phyloP scores from a whole-genome alignment of 129 eudicot genomes.

The Escallonia rubra region DNA sequence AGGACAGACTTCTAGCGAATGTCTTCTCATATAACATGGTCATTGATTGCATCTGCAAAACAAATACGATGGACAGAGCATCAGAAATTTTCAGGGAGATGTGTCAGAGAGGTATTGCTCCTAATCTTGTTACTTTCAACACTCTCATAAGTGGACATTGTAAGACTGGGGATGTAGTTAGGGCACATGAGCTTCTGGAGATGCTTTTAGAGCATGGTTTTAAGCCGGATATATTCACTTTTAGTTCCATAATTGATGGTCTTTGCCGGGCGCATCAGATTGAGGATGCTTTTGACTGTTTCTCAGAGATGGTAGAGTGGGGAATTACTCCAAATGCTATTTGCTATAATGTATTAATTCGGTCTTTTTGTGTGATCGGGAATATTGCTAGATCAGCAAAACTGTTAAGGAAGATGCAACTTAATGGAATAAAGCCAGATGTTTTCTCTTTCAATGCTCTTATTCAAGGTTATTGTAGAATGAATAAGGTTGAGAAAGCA shows the following conservation, averaged over 20 bases:
- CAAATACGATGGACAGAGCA: constrained; percentile 60
- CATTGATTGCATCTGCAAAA: constrained; percentile 72
- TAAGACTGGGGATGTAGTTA: constrained; percentile 51
- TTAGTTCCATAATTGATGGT: constrained; percentile 64
- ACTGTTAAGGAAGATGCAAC: constrained; percentile 64
- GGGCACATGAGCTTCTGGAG: constrained; percentile 56
- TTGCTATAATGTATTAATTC: constrained; percentile 71
- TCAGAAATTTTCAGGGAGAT: constrained; percentile 48
- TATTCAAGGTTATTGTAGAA: constrained; percentile 69
- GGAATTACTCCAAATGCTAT: constrained; percentile 70
- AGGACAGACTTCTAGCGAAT: constrained; percentile 42
- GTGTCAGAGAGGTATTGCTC: constrained; percentile 46
- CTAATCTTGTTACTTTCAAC: constrained; percentile 77
- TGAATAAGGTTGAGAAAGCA: constrained; percentile 68
- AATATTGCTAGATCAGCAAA: constrained; percentile 44
- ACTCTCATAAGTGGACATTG: constrained; percentile 64
- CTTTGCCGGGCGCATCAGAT: constrained; percentile 69
- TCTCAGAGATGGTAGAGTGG: constrained; percentile 78
- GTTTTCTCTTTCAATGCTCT: constrained; percentile 73
- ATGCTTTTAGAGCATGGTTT: constrained; percentile 55
- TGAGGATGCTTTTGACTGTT: constrained; percentile 81
- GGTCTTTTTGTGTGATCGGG: constrained; percentile 56
- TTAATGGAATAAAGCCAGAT: constrained; percentile 72
- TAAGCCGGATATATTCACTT: constrained; percentile 74
- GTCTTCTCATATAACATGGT: constrained; percentile 73